Evolutionary conservation across 495 filamentous ascomycete species (phyloP).

Genomic region (Xylaria curta): DNA sequence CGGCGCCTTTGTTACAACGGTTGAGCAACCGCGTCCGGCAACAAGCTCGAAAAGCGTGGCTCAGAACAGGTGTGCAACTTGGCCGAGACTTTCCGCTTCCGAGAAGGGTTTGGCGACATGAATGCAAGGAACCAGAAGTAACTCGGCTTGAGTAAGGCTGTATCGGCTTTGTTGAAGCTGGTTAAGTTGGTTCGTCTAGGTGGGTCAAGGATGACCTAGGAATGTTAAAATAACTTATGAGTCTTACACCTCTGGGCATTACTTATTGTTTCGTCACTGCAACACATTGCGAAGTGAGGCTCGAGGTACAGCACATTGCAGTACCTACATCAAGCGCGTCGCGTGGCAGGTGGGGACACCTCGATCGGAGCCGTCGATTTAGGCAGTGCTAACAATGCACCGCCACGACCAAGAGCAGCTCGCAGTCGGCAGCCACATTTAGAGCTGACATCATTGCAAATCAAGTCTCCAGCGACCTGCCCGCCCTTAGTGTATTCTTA

Average conservation of each 20-base stretch:
- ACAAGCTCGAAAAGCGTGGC: constrained; percentile 16
- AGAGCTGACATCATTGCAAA: too few species aligned
- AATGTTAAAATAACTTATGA: neutral
- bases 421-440: too few species aligned
- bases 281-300: neutral
- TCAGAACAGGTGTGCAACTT: constrained; percentile 8
- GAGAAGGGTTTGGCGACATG: constrained; percentile 23
- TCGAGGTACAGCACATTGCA: neutral
- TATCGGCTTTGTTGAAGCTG: constrained; percentile 14
- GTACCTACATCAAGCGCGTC: constrained; percentile 16
- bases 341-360: constrained; percentile 17
- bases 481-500: too few species aligned
- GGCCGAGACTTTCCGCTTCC: constrained; percentile 21
- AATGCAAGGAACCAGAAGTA: neutral
- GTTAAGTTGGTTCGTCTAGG: too few species aligned
- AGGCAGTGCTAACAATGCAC: neutral
- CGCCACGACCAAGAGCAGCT: neutral
- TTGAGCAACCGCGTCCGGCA: constrained; percentile 20
- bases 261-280: neutral
- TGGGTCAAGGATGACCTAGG: neutral
- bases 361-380: neutral
- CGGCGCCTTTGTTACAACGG: constrained; percentile 22
- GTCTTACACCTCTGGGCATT: constrained; percentile 6
- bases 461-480: too few species aligned
- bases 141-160: neutral